These are phyloP conservation scores for Trichoderma gracile DNA, from an alignment of 2,329 filamentous ascomycete genomes.

Conservation along the genomic window DNA sequence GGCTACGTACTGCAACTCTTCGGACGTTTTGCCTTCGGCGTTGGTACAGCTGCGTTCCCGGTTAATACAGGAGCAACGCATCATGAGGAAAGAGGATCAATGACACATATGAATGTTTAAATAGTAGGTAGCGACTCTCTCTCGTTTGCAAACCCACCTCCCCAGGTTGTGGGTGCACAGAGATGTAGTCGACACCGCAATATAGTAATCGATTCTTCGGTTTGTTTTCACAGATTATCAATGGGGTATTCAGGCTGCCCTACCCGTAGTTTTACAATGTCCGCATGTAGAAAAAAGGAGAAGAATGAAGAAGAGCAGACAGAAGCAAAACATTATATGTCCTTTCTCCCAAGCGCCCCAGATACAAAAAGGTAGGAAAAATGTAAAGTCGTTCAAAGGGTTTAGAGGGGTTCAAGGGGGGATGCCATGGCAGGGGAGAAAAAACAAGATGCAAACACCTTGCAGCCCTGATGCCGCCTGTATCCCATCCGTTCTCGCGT, in stretches of 20 bases:
- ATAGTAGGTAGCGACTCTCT: not conserved
- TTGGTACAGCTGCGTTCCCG: not conserved
- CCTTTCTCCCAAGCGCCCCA: conserved; percentile 35
- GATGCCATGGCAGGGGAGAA: no score
- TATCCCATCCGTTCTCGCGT: conserved; percentile 26
- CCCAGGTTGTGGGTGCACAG: not conserved
- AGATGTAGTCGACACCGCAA: not conserved
- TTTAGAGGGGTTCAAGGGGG: not conserved
- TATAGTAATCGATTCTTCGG: conserved; percentile 15
- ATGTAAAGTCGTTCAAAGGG: not conserved
- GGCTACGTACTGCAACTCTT: not conserved
- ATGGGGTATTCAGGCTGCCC: conserved; percentile 27
- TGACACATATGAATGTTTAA: conserved; percentile 1
- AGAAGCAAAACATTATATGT: conserved; percentile 5
- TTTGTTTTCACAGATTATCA: conserved; percentile 28
- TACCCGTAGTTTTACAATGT: conserved; percentile 25
- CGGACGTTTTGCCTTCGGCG: not conserved
- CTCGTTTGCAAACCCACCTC: not conserved
- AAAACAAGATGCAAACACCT: conserved; percentile 15
- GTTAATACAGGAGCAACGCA: not conserved
- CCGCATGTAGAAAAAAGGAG: not conserved
- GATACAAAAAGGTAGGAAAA: conserved; percentile 21
- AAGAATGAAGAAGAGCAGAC: not conserved
- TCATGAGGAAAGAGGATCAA: not conserved
- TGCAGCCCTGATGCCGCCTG: conserved; percentile 21